Percentiles rank a stretch among this genome's conserved stretches.
Conservation (phyloP, 2,329 filamentous ascomycete genomes). For the Gaeumannomyces sp. region DNA sequence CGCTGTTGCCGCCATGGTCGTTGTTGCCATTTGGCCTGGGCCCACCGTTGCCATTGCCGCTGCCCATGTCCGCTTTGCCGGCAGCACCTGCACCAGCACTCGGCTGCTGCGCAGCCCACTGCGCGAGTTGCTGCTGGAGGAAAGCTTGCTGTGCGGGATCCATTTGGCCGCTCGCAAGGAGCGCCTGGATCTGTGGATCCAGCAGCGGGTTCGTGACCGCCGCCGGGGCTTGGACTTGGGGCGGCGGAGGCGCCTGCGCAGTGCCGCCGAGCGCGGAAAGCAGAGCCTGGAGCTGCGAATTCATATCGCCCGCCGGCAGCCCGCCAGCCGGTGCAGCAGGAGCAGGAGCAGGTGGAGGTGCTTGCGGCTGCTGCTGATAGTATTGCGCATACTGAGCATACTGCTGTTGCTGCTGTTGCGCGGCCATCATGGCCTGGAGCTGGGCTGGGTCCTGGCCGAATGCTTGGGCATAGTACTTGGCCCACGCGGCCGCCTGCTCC, state of each 20-base stretch:
- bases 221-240: neutral
- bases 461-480: constrained; percentile 30
- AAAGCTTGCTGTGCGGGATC: constrained; percentile 6
- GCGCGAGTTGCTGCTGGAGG: constrained; percentile 6
- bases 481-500: constrained; percentile 30
- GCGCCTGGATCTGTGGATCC: constrained; percentile 15
- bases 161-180: constrained; percentile 9
- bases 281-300: constrained; percentile 16
- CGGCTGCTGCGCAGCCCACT: constrained; percentile 11
- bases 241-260: neutral
- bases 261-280: constrained; percentile 6
- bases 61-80: constrained; percentile 14
- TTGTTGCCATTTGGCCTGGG: constrained; percentile 7
- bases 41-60: constrained; percentile 10
- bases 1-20: constrained; percentile 7
- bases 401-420: constrained; percentile 20
- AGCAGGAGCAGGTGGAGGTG: constrained; percentile 16
- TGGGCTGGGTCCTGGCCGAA: constrained; percentile 15
- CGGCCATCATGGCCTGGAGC: constrained; percentile 20
- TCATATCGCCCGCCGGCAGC: constrained; percentile 4
- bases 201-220: constrained; percentile 1
- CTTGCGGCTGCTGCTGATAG: constrained; percentile 17
- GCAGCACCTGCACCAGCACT: neutral
- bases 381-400: constrained; percentile 32
- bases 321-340: constrained; percentile 10